Evolutionary conservation across 352 stramenopile species (phyloP), one percentile per base, ranked within the genome.

Genomic region (Pythium grandisporangium): DNA sequence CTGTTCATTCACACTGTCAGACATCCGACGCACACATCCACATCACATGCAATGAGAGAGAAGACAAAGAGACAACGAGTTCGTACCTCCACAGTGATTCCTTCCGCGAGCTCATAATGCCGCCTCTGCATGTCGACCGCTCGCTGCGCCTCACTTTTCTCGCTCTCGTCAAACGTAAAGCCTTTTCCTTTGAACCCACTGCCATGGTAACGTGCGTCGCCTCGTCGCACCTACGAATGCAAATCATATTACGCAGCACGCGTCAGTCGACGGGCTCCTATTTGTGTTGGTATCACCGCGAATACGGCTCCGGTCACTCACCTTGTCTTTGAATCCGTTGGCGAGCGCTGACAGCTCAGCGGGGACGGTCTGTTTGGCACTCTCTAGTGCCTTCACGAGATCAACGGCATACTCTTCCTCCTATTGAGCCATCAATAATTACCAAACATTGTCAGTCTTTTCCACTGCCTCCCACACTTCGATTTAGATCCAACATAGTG

Each of bases 111-210:
- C 50, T 95, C 83, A 42, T 93, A 93, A 46, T 94, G 86, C 5
- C 87, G 81, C 27, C 72, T 81, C 53, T 99, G 91, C 32, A 96
- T 58, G 53, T 95, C 79, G 30, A 88, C 88, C 22, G 89, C 73
- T 33, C 93, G 86, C 56, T 99, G 96, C 10, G 91, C 78, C 61
- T 99, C 96, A 37, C 86, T 98, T 45, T 96, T 84, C 59, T 99
- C 97, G 13, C 65, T 97, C 23, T 96, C 95, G 50, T 99, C 96
- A 53, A 99, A 99, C 2, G 92, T 98, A 63, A 96, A 99, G 4
- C 97, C 97, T 51, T 97, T 98, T 34, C 95, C 96, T 58, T 96
- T 95, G 60, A 98, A 99, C 0, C 97, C 97, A 47, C 86, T 98
- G 17, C 82, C 83, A 32, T 97, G 95, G 58, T 94, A 98, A 30